Evolutionary conservation across 2,329 filamentous ascomycete species (phyloP), one percentile per base, ranked within the genome.

Genomic region (Diaporthe humulicola): DNA sequence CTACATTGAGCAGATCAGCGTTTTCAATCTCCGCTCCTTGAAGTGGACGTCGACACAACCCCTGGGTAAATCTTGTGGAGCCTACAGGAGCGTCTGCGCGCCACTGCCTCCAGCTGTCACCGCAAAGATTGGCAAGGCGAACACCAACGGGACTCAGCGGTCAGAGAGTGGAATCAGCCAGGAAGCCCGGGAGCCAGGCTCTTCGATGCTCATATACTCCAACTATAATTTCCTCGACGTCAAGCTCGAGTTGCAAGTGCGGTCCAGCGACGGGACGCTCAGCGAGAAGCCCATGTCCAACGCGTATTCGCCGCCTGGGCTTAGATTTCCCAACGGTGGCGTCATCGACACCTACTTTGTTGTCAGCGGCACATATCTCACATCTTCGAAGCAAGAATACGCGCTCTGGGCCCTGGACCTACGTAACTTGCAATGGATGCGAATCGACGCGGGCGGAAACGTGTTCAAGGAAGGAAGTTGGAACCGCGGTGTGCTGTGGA

Each of bases 221-320:
- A 99, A 99, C 82, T 99, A 99, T 85, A 98, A 99, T 84, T 99
- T 99, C 81, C 84, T 99, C 73, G 96, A 99, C 79, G 97, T 99
- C 78, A 98, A 98, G 82, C 87, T 99, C 33, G 97, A 99, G 83
- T 87, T 99, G 50, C 97, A 98, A 83, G 91, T 99, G 64, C 91
- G 97, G 70, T 88, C 94, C 12, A 91, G 95, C 1, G 96, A 98
- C 82, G 96, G 97, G 40, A 92, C 91, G 0, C 86, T 99, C 71
- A 90, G 92, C 1, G 97, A 99, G 83, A 96, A 94, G 84, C 91
- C 94, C 36, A 98, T 99, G 96, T 92, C 93, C 25, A 94, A 94
- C 25, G 90, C 91, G 8, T 95, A 95, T 76, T 97, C 95, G 12
- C 97, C 97, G 0, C 97, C 97, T 0, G 97, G 97, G 1, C 88